Evolutionary conservation across 2,329 filamentous ascomycete species (phyloP).

Genomic region (Pestalotiopsis sp.): DNA sequence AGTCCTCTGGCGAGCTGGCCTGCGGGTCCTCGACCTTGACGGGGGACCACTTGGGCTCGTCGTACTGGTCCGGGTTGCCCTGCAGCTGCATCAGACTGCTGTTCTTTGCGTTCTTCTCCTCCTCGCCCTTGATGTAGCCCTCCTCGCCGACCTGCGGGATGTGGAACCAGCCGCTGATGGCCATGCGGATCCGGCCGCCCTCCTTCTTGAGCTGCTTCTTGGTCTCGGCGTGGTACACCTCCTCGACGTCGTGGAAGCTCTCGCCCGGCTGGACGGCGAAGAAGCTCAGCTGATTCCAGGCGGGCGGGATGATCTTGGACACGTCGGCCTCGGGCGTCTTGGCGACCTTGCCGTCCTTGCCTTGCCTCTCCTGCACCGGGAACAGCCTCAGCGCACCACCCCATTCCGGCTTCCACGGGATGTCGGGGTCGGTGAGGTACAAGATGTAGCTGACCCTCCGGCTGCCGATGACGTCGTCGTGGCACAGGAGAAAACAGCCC

Average conservation of each 20-base stretch:
- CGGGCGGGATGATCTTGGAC: slow-evolving; percentile 83
- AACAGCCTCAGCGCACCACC: slow-evolving; percentile 90
- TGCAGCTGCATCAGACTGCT: slow-evolving; percentile 93
- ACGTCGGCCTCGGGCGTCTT: slow-evolving; percentile 80
- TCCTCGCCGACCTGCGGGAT: slow-evolving; percentile 95
- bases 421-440: slow-evolving; percentile 91
- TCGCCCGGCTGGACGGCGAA: slow-evolving; percentile 98
- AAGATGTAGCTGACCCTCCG: slow-evolving; percentile 95
- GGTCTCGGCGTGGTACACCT: slow-evolving; percentile 78
- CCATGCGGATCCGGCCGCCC: slow-evolving; percentile 86
- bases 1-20: slow-evolving; percentile 51
- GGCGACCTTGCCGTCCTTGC: slow-evolving; percentile 73
- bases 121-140: slow-evolving; percentile 84
- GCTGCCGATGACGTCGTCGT: slow-evolving; percentile 99
- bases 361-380: slow-evolving; percentile 67
- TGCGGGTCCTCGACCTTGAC: slow-evolving; percentile 45
- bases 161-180: slow-evolving; percentile 98
- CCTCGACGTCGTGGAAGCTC: slow-evolving; percentile 98
- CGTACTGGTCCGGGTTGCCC: slow-evolving; percentile 87
- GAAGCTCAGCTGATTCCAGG: slow-evolving; percentile 97
- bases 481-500: slow-evolving; percentile 92
- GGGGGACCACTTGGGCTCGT: slow-evolving; percentile 71
- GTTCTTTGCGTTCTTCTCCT: slow-evolving; percentile 83
- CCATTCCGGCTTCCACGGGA: slow-evolving; percentile 88
- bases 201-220: slow-evolving; percentile 66